Percentiles rank a stretch among this genome's conserved stretches.
phyloP scores from a whole-genome alignment of 2,329 filamentous ascomycete genomes.

The Fusarium stilboides region DNA sequence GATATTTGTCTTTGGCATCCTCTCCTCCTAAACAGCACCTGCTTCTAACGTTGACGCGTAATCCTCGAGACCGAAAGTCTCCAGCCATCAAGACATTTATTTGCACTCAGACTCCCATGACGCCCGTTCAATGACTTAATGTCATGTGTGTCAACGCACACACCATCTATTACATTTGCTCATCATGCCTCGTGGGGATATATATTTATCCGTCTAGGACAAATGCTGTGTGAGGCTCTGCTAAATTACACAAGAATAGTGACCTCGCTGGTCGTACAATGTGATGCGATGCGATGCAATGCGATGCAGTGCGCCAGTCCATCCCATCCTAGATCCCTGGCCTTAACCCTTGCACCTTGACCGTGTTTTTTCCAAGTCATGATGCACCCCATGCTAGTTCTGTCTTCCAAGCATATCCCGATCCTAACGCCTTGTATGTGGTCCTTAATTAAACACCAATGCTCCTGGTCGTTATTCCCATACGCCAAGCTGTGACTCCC shows the following conservation, averaged over 20 bases:
- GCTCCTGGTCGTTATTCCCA: slow-evolving; percentile 18
- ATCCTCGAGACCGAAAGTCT: neutral
- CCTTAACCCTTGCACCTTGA: slow-evolving; percentile 7
- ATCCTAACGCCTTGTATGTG: slow-evolving; percentile 20
- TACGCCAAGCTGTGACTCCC: slow-evolving; percentile 28
- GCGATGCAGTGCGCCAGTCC: neutral
- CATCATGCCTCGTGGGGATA: neutral
- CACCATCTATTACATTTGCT: slow-evolving; percentile 7
- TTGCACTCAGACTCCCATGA: neutral
- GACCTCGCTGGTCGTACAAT: slow-evolving; percentile 20
- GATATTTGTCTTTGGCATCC: neutral
- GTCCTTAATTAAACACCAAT: slow-evolving; percentile 14
- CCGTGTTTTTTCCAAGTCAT: slow-evolving; percentile 3
- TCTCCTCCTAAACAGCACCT: neutral
- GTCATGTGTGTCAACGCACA: slow-evolving; percentile 6
- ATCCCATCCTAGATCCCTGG: slow-evolving; percentile 10
- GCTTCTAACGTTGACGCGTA: neutral
- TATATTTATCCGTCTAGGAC: neutral
- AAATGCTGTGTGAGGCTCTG: slow-evolving; percentile 15
- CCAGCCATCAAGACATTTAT: neutral
- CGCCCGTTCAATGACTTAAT: neutral
- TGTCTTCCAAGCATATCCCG: slow-evolving; percentile 39
- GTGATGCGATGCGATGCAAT: slow-evolving; percentile 8
- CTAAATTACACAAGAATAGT: slow-evolving; percentile 31
- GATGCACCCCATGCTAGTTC: slow-evolving; percentile 36